Conservation (phyloP, 2,329 filamentous ascomycete genomes). For the Pseudogymnoascus pannorum region DNA sequence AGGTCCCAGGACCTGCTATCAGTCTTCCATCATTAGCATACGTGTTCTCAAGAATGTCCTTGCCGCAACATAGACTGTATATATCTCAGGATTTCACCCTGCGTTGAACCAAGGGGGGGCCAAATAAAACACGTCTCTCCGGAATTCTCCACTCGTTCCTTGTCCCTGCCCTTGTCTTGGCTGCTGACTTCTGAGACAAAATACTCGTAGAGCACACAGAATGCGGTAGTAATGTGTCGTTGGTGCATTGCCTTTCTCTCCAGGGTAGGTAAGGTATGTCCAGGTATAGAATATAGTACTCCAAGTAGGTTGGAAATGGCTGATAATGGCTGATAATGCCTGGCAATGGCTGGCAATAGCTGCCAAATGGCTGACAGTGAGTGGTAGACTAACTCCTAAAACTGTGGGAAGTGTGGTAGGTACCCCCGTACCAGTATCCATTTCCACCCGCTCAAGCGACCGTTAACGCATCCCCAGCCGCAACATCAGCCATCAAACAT, state of each 20-base stretch:
- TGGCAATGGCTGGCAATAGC: not conserved
- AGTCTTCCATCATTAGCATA: not conserved
- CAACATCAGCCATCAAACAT: conserved; percentile 1
- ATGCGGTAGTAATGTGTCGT: not conserved
- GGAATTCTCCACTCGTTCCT: conserved; percentile 5
- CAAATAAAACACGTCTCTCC: conserved; percentile 5
- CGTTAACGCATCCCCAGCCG: conserved; percentile 6
- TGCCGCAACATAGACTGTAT: not conserved
- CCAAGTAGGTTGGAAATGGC: not conserved
- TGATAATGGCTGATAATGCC: not conserved
- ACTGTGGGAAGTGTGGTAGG: not conserved
- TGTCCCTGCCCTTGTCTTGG: conserved; percentile 8
- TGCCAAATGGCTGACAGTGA: not conserved
- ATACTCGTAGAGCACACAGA: conserved; percentile 1
- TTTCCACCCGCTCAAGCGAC: conserved; percentile 7
- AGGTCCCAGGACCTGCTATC: not conserved
- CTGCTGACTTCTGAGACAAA: conserved; percentile 6
- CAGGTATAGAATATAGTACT: not conserved
- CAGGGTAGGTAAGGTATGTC: conserved; percentile 2
- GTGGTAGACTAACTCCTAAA: not conserved
- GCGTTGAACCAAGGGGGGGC: not conserved
- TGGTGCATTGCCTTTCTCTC: not conserved
- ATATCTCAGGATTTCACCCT: not conserved
- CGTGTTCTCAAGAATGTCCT: not conserved
- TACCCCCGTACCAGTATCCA: not conserved